Base-by-base conservation (phyloP, 257 asterid genomes). In the Rhazya stricta region DNA sequence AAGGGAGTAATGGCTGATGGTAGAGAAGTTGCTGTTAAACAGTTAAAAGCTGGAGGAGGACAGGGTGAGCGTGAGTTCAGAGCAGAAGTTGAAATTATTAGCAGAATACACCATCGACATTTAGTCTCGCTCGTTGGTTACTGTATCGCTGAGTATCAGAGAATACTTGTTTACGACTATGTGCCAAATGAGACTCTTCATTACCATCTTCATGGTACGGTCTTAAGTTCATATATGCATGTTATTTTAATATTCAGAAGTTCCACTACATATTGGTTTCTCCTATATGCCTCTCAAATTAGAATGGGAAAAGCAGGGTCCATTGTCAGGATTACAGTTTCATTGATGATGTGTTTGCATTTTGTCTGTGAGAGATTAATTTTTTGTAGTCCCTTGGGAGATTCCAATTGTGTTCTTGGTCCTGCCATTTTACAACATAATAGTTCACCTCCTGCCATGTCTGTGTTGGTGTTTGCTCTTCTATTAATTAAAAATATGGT, bases 31-130 rank as follows among this genome's bases (percentile, higher is more conserved):
- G 97, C 97, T 50, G 97, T 92, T 81, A 92, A 92, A 79, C 96
- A 90, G 86, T 80, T 92, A 78, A 92, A 90, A 78, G 90, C 79
- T 77, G 97, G 97, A 29, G 89, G 97, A 61, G 96, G 96, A 74
- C 97, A 92, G 83, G 97, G 97, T 67, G 97, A 92, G 78, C 94
- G 96, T 32, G 97, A 92, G 77, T 92, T 92, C 81, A 84, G 89
- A 86, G 97, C 97, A 34, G 97, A 92, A 83, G 96, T 92, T 51
- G 97, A 92, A 72, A 92, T 92, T 84, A 92, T 92, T 72, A 92
- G 96, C 84, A 78, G 97, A 61, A 87, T 92, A 79, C 97, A 92
- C 83, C 97, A 92, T 69, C 90, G 94, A 58, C 96, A 92, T 84
- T 84, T 92, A 84, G 97, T 92, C 67, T 89, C 97, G 48, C 96